These are phyloP conservation scores for Clathrus columnatus DNA, from an alignment of 768 basidiomycete genomes.

Conservation along the genomic window DNA sequence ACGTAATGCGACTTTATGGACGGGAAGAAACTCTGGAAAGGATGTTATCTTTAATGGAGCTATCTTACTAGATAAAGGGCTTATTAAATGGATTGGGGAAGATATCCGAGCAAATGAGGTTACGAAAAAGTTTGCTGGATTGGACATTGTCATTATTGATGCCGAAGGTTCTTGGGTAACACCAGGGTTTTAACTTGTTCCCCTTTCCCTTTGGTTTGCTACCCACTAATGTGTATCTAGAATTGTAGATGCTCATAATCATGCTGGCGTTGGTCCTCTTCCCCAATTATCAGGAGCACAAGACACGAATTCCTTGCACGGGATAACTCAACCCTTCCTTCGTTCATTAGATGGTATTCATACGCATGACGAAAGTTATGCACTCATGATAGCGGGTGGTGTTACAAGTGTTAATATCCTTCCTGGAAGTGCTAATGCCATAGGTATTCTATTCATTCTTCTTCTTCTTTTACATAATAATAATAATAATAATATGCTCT, in stretches of 20 bases:
- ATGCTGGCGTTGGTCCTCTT: constrained; percentile 33
- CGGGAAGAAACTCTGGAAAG: constrained; percentile 54
- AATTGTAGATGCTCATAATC: constrained; percentile 41
- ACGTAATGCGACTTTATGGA: constrained; percentile 78
- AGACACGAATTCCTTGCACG: constrained; percentile 50
- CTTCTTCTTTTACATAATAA: constrained; percentile 28
- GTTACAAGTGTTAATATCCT: constrained; percentile 71
- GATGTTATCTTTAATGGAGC: constrained; percentile 56
- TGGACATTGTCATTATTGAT: constrained; percentile 45
- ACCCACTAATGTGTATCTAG: too few species aligned
- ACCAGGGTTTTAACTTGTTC: constrained; percentile 39
- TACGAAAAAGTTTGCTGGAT: constrained; percentile 20
- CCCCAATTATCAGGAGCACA: constrained; percentile 29
- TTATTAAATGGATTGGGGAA: constrained; percentile 53
- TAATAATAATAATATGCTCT: not conserved
- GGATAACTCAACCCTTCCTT: constrained; percentile 51
- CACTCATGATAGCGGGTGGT: constrained; percentile 53
- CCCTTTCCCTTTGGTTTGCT: not conserved
- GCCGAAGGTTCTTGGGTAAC: constrained; percentile 69
- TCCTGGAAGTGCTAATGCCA: constrained; percentile 57
- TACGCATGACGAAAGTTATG: constrained; percentile 59
- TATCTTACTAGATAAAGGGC: constrained; percentile 59
- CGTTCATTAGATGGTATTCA: constrained; percentile 66
- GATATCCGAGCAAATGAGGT: constrained; percentile 22
- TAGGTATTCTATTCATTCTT: constrained; percentile 34